Evolutionary conservation across 1,284 basidiomycete genomes (phyloP).

Genomic region (Boletus calvinii): DNA sequence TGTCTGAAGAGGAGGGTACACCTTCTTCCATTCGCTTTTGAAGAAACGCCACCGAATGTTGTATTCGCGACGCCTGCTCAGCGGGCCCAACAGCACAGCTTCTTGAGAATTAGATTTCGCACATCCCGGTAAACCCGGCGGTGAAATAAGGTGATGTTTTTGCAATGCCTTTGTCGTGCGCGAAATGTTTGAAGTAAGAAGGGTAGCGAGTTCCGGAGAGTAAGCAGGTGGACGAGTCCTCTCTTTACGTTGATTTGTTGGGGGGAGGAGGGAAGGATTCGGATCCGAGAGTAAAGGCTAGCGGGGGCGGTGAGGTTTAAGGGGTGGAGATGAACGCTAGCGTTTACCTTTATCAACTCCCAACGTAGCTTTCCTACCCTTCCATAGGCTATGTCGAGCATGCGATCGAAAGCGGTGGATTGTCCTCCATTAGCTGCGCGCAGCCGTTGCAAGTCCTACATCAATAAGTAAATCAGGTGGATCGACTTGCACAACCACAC

Average conservation of each 20-base stretch:
- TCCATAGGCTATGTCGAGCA: slow-evolving; percentile 80
- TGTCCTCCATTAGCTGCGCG: slow-evolving; percentile 57
- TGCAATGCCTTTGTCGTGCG: slow-evolving; percentile 47
- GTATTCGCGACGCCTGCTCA: slow-evolving; percentile 68
- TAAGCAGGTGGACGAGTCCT: slow-evolving; percentile 62
- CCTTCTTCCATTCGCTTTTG: slow-evolving; percentile 50
- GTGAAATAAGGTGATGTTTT: slow-evolving; percentile 41
- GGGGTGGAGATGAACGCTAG: not conserved
- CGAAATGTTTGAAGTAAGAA: slow-evolving; percentile 54
- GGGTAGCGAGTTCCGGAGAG: slow-evolving; percentile 56
- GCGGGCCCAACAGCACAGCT: slow-evolving; percentile 56
- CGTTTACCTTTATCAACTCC: slow-evolving; percentile 58
- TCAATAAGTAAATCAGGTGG: not conserved
- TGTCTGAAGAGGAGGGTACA: slow-evolving; percentile 56
- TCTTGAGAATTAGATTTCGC: slow-evolving; percentile 60
- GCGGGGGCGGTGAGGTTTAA: slow-evolving; percentile 10
- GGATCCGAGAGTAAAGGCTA: slow-evolving; percentile 57
- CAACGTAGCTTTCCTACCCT: slow-evolving; percentile 66
- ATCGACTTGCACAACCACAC: slow-evolving; percentile 31
- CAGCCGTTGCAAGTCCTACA: slow-evolving; percentile 57
- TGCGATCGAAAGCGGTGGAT: slow-evolving; percentile 50
- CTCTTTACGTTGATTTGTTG: slow-evolving; percentile 51
- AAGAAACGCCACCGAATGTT: slow-evolving; percentile 74
- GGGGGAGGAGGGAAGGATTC: slow-evolving; percentile 38
- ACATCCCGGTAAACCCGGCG: slow-evolving; percentile 55